Base-by-base conservation (phyloP, 148 eudicot species). In the Selenicereus undatus region DNA sequence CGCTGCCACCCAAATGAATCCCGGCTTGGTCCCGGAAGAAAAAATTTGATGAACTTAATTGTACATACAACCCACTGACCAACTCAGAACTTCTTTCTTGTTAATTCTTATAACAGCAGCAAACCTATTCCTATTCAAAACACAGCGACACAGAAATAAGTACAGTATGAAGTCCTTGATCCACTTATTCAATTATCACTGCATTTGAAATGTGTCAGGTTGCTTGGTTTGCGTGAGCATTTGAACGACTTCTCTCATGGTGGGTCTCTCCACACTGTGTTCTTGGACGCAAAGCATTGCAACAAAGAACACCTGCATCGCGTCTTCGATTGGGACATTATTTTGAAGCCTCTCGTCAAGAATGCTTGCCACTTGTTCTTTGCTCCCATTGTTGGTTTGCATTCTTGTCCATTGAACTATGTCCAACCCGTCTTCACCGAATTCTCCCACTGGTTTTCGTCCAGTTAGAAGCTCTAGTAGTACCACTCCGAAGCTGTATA, bases 401-500 rank as follows among this genome's bases (percentile, higher is more conserved):
- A 56, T 56, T 56, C 22, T 56, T 56, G 62, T 56, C 62, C 62
- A 56, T 56, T 56, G 62, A 16, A 56, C 62, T 56, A 56, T 56
- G 62, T 56, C 62, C 22, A 56, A 16, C 20, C 62, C 62, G 0
- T 56, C 62, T 56, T 56, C 62, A 16, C 62, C 62, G 22, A 56
- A 56, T 18, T 56, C n/a, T 20, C 79, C 79, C 0, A 77, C 71
- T 12, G 71, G 79, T 45, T 39, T 30, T 60, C 27, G 43, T 14
- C 71, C 79, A 1, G 79, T 62, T 36, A 77, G 43, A 4, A 77
- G 45, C 43, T 77, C 79, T 20, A 77, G 48, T 0, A 77, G 43
- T 8, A 77, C 79, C 18, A 77, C 70, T 17, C 79, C 79, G 48
- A 77, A 77, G 21, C 79, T 77, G 79, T 77, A 77, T 17, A 77